Evolutionary conservation across 192 early-diverging fungal genomes (phyloP).

Genomic region (Chytriomyces sp.): DNA sequence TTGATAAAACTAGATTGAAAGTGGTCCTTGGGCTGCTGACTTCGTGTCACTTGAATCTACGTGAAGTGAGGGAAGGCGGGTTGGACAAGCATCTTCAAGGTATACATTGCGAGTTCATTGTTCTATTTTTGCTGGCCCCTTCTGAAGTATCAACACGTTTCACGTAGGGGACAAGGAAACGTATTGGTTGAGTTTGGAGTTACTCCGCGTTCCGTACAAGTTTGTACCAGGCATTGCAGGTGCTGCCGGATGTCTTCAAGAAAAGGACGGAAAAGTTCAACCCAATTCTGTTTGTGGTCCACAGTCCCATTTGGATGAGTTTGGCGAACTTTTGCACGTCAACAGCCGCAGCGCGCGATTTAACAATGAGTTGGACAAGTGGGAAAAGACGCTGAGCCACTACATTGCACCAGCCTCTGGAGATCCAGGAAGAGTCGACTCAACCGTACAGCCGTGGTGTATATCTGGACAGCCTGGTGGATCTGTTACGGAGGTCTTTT

Average conservation of each 20-base stretch:
- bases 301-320: conserved; percentile 29
- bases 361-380: conserved; percentile 32
- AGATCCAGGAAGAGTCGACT: conserved; percentile 17
- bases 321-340: conserved; percentile 26
- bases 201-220: conserved; percentile 59
- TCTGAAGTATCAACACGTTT: not conserved
- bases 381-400: conserved; percentile 26
- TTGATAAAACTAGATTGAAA: conserved; percentile 15
- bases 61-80: conserved; percentile 32
- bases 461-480: not conserved
- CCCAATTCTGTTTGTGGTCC: conserved; percentile 24
- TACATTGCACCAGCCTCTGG: conserved; percentile 22
- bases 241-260: conserved; percentile 53
- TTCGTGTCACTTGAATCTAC: conserved; percentile 35
- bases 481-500: not conserved
- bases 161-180: conserved; percentile 70
- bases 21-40: conserved; percentile 35
- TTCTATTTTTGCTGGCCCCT: not conserved
- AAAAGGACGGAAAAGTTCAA: conserved; percentile 13
- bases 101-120: not conserved
- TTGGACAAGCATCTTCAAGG: conserved; percentile 37
- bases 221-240: conserved; percentile 57
- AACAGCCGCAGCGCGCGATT: conserved; percentile 28
- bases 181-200: conserved; percentile 70
- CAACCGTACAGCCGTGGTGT: conserved; percentile 26